These are phyloP conservation scores for Pittosporum tobira DNA, from an alignment of 129 eudicot species.

Conservation along the genomic window DNA sequence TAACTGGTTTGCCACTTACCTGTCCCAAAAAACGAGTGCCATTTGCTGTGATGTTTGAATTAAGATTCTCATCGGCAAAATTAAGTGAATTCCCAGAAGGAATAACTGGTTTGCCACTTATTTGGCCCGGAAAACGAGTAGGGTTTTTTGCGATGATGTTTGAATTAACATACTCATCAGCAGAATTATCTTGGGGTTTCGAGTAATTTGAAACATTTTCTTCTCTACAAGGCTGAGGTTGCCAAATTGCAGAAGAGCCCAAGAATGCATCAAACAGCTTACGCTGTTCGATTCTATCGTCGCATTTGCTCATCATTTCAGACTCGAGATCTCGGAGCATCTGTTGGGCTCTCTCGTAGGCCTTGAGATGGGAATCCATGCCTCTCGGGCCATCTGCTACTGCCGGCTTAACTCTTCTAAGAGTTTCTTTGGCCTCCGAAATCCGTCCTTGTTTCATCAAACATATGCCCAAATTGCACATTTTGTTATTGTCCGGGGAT, in stretches of 20 bases:
- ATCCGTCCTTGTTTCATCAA: constrained; percentile 97
- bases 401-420: constrained; percentile 75
- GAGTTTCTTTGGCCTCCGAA: constrained; percentile 80
- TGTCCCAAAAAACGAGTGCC: constrained; percentile 6
- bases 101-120: constrained; percentile 21
- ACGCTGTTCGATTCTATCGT: constrained; percentile 66
- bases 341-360: constrained; percentile 96
- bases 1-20: constrained; percentile 23
- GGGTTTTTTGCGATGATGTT: too few relatives aligned
- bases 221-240: constrained; percentile 95
- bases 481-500: constrained; percentile 94
- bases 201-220: constrained; percentile 12
- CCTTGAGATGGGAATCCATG: constrained; percentile 93
- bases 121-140: constrained; percentile 10
- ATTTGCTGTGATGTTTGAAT: too few relatives aligned
- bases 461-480: constrained; percentile 97
- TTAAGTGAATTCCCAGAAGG: constrained; percentile 41
- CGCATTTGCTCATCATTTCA: constrained; percentile 65
- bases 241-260: constrained; percentile 98
- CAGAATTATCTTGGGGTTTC: constrained; percentile 39
- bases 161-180: constrained; percentile 56
- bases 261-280: constrained; percentile 74
- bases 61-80: too few relatives aligned
- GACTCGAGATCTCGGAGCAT: constrained; percentile 88
- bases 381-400: constrained; percentile 86